These are phyloP conservation scores for Crithidia sp. DNA, from an alignment of 208 protist species.

Conservation along the genomic window DNA sequence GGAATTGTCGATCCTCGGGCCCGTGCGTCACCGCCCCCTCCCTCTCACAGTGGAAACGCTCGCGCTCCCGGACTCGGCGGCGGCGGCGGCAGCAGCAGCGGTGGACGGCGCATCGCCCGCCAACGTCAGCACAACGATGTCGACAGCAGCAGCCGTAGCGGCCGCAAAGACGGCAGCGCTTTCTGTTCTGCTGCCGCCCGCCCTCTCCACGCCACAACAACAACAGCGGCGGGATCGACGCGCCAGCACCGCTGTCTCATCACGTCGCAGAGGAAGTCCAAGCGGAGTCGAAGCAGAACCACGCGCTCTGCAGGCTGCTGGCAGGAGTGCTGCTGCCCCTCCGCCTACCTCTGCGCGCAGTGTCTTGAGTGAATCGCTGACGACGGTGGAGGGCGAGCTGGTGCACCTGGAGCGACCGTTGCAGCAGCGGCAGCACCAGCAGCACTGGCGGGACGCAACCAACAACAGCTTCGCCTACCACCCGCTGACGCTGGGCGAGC, in stretches of 20 bases:
- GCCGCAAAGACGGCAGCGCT: no score
- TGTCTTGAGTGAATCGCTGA: conserved; percentile 4
- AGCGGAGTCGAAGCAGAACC: no score
- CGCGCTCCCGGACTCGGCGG: background rate
- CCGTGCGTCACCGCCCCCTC: background rate
- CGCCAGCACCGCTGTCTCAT: no score
- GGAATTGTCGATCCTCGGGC: background rate
- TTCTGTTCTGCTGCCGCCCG: background rate
- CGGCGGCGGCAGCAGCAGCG: background rate
- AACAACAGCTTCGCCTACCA: conserved; percentile 19
- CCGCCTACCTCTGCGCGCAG: background rate
- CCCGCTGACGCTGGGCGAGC: conserved; percentile 12
- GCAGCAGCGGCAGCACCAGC: background rate
- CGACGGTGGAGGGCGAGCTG: background rate
- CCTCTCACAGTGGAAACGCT: background rate
- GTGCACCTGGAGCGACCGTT: background rate
- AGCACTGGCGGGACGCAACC: background rate
- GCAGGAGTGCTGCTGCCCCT: no score
- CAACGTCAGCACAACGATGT: background rate
- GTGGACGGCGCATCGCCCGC: background rate
- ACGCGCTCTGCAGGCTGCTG: no score
- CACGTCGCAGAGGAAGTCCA: no score
- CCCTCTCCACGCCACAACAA: background rate
- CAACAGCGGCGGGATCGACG: background rate
- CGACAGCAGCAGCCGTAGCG: no score